Conservation (phyloP, 768 basidiomycete species). For the Naematelia aurantialba region DNA sequence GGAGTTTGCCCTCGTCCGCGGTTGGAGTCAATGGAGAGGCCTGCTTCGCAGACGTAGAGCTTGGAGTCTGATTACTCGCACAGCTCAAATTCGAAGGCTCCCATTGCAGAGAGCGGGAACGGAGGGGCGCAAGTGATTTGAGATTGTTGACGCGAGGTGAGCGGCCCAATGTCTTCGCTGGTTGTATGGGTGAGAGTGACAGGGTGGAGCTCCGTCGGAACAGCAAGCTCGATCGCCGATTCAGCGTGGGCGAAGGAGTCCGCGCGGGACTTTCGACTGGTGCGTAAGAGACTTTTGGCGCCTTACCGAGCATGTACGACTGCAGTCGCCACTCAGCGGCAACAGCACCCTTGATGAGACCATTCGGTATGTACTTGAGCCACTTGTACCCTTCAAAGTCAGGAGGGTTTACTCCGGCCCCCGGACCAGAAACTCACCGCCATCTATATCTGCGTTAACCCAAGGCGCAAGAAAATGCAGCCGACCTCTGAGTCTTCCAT, state of each 20-base stretch:
- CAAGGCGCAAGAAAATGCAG: slow-evolving; percentile 90
- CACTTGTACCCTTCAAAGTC: slow-evolving; percentile 71
- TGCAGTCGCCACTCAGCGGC: slow-evolving; percentile 97
- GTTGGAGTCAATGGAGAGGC: not conserved
- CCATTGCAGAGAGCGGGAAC: not conserved
- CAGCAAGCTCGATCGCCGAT: slow-evolving; percentile 5
- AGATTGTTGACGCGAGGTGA: slow-evolving; percentile 12
- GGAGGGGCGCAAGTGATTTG: not conserved
- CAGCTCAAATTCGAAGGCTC: not conserved
- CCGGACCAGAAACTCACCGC: slow-evolving; percentile 58
- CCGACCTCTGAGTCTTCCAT: slow-evolving; percentile 73
- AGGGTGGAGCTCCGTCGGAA: not conserved
- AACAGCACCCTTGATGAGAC: slow-evolving; percentile 88
- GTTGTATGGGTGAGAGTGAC: not conserved
- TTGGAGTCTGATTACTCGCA: not conserved
- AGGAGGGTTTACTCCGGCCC: slow-evolving; percentile 21
- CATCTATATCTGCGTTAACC: slow-evolving; percentile 81
- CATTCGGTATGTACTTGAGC: slow-evolving; percentile 93
- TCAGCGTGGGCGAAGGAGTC: not conserved
- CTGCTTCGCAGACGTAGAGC: slow-evolving; percentile 1
- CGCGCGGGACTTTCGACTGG: slow-evolving; percentile 77
- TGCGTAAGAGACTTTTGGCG: slow-evolving; percentile 70
- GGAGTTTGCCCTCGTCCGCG: not conserved
- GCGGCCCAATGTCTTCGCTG: not conserved
- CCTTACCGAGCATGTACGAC: slow-evolving; percentile 95